Base-by-base conservation (phyloP, 2,329 filamentous ascomycete genomes). In the Ophiostoma sp. region DNA sequence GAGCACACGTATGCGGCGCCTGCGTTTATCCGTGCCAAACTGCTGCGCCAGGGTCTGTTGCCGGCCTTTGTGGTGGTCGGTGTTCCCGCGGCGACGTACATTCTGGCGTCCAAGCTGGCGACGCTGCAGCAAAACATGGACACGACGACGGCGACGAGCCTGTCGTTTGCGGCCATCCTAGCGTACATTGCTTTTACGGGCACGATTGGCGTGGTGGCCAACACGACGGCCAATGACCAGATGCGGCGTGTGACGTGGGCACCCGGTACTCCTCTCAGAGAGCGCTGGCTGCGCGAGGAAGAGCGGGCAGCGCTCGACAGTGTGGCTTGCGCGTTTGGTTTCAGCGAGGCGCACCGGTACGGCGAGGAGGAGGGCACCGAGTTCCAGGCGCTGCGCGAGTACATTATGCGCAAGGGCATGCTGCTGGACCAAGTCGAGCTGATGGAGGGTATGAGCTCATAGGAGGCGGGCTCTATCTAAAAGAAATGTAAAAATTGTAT, bases 171-270 rank as follows among this genome's bases (percentile, higher is more conserved):
- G 0, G 95, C 93, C 15, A 92, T 96, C 69, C 84, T 95, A 75
- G 92, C 94, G 7, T 99, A 98, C 81, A 86, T 97, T 57, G 88
- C 90, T 25, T 93, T 94, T 76, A 94, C 94, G 4, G 91, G 89
- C 3, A 93, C 91, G 11, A 88, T 98, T 71, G 96, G 95, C 2
- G 84, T 96, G 57, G 89, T 98, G 50, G 94, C 95, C 9, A 85
- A 97, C 74, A 91, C 93, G 33, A 98, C 95, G 45, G 87, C 91
- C 74, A 98, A 98, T 82, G 95, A 98, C 81, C 94, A 98, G 82
- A 97, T 98, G 93, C 91, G 92, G 78, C 90, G 96, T 25, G 94
- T 98, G 5, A 95, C 93, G 1, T 99, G 96, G 96, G 87, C 92
- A 9, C 89, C 90, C 0, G 96, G 96, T 12, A 91, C 93, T 45